phyloP scores from a whole-genome alignment of 345 rosid genomes.

The Excoecaria agallocha region DNA sequence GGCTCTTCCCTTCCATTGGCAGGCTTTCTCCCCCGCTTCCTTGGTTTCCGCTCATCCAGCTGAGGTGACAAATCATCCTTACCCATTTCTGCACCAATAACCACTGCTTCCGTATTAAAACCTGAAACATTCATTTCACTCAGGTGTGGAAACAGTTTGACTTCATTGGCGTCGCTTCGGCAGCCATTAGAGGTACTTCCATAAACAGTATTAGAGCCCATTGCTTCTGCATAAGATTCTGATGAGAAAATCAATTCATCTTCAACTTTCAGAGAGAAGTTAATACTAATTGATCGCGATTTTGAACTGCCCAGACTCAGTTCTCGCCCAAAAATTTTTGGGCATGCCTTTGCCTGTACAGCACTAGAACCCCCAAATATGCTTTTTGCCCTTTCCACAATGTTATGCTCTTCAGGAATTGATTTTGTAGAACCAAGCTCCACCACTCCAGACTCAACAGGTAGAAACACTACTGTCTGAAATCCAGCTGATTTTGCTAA shows the following conservation, averaged over 20 bases:
- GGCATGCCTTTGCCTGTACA: slow-evolving; percentile 54
- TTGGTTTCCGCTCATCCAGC: slow-evolving; percentile 77
- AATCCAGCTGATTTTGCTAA: slow-evolving; percentile 77
- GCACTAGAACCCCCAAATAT: slow-evolving; percentile 57
- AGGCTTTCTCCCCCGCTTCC: slow-evolving; percentile 95
- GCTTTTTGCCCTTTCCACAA: slow-evolving; percentile 55
- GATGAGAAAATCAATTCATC: slow-evolving; percentile 64
- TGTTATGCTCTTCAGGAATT: slow-evolving; percentile 58
- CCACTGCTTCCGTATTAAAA: slow-evolving; percentile 37
- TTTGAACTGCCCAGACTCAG: slow-evolving; percentile 70
- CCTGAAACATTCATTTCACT: slow-evolving; percentile 42
- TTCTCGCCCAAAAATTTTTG: slow-evolving; percentile 85
- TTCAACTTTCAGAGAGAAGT: slow-evolving; percentile 81
- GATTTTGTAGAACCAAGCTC: slow-evolving; percentile 78
- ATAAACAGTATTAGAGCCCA: slow-evolving; percentile 50
- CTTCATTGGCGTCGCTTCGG: slow-evolving; percentile 40
- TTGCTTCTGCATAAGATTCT: slow-evolving; percentile 55
- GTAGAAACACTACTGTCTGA: slow-evolving; percentile 66
- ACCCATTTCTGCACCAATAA: slow-evolving; percentile 46
- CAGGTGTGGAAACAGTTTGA: slow-evolving; percentile 47
- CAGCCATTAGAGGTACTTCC: slow-evolving; percentile 55
- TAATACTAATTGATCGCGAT: slow-evolving; percentile 65
- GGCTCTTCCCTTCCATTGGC: slow-evolving; percentile 99
- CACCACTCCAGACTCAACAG: slow-evolving; percentile 73
- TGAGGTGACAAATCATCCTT: slow-evolving; percentile 60